Base-by-base conservation (phyloP, 768 basidiomycete genomes). In the Leccinum aurantiacum region DNA sequence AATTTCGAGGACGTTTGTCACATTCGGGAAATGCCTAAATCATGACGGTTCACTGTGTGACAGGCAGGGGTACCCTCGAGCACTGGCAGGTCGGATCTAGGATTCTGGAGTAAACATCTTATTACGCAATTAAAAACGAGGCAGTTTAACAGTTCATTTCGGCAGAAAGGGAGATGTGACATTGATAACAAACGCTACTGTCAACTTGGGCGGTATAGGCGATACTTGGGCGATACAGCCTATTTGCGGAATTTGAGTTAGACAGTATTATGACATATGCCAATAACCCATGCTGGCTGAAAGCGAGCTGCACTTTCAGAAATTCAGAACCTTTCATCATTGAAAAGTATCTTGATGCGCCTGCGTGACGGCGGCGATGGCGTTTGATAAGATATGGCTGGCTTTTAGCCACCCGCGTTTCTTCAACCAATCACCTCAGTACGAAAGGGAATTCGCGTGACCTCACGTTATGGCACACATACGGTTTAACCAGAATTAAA, bases 41-140 rank as follows among this genome's bases (percentile, higher is more conserved):
- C 44, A 29, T 22, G 53, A 54, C 3, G 11, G 53, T 25, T 38
- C 37, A 38, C 17, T 17, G n/a, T 33, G 29, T 19, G 33, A 19
- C 8, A 13, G 19, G 31, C 14, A 33, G 51, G 8, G 38, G 38
- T 9, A 8, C 8, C 17, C 37, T 29, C 50, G 11, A 52, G 24
- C 9, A 31, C 35, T 35, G 35, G 35, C 41, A n/a, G 38, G n/a
- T 9, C 41, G n/a, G 41, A 53, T 19, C 11, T 15, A 50, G 54
- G 22, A 55, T 50, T 60, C 56, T 19, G 56, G 55, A 61, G 55
- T 51, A 51, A 14, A 50, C 10, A 13, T 8, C 14, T 41, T 17
- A 48, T 49, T 53, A 58, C 58, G 57, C 46, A 15, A 63, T 58
- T 52, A 57, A 44, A 65, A 69, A 68, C 59, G 69, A 68, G 69